Percentiles rank a stretch among this genome's conserved stretches.
These are phyloP conservation scores for Colletotrichum kahawae DNA, from an alignment of 2,329 filamentous ascomycete species.

Conservation along the genomic window DNA sequence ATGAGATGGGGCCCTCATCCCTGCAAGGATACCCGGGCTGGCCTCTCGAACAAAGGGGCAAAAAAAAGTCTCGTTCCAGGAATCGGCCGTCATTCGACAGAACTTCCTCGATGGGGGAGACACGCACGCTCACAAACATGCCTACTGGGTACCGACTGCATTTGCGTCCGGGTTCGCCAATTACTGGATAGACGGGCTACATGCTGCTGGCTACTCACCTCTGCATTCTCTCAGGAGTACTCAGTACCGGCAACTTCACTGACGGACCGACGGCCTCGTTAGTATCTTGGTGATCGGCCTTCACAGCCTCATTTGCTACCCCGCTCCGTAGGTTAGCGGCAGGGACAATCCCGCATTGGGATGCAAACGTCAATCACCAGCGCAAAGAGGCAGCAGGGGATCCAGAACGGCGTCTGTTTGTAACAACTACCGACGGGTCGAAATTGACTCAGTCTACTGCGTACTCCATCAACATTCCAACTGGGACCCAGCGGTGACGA, in stretches of 20 bases:
- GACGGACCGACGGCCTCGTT: background rate
- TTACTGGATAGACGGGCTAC: no score
- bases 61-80: background rate
- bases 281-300: slow-evolving; percentile 4
- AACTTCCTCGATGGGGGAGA: background rate
- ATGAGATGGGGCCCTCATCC: slow-evolving; percentile 6
- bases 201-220: no score
- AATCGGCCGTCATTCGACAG: background rate
- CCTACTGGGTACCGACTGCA: background rate
- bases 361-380: background rate
- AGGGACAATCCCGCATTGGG: slow-evolving; percentile 14
- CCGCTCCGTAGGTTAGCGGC: slow-evolving; percentile 6
- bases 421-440: slow-evolving; percentile 16
- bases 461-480: background rate
- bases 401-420: slow-evolving; percentile 10
- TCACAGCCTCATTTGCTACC: slow-evolving; percentile 13
- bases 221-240: no score
- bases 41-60: background rate
- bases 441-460: background rate
- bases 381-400: background rate
- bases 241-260: background rate
- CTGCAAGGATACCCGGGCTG: background rate
- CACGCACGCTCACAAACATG: background rate
- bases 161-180: no score
- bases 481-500: slow-evolving; percentile 8